phyloP scores from a whole-genome alignment of 1,139 yeast species.

The Pneumocystis sp. region DNA sequence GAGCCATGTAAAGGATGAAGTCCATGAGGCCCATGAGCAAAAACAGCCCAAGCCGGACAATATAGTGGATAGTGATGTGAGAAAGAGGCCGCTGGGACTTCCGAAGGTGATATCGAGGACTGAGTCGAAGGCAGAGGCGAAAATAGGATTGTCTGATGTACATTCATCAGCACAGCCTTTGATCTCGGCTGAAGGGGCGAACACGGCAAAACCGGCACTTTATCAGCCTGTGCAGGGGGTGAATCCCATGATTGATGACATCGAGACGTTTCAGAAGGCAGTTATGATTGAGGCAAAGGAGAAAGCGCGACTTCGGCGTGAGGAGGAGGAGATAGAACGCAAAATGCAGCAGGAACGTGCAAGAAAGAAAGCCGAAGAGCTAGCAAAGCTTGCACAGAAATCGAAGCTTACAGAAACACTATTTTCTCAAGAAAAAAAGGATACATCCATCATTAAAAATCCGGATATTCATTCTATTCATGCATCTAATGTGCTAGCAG shows the following conservation, averaged over 20 bases:
- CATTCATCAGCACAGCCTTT: neutral
- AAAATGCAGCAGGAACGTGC: constrained; percentile 1
- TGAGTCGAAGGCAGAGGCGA: neutral
- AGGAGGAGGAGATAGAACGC: neutral
- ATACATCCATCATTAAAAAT: neutral
- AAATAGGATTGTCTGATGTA: neutral
- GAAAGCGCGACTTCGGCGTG: neutral
- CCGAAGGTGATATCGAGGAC: neutral
- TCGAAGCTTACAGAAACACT: neutral
- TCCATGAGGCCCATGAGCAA: neutral
- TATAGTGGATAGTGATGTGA: neutral
- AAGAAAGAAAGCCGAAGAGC: neutral
- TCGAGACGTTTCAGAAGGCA: neutral
- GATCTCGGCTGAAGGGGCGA: neutral
- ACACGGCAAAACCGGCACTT: constrained; percentile 8
- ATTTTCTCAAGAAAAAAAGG: neutral
- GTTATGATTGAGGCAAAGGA: neutral
- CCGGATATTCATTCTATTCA: neutral
- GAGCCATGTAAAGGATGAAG: neutral
- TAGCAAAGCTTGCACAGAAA: neutral
- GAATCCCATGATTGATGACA: neutral
- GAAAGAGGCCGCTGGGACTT: neutral
- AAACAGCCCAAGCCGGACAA: neutral
- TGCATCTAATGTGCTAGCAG: neutral
- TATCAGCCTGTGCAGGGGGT: neutral